Evolutionary conservation across 345 rosid genomes (phyloP), one percentile per base, ranked within the genome.

Genomic region (Eucalyptus coolabah): DNA sequence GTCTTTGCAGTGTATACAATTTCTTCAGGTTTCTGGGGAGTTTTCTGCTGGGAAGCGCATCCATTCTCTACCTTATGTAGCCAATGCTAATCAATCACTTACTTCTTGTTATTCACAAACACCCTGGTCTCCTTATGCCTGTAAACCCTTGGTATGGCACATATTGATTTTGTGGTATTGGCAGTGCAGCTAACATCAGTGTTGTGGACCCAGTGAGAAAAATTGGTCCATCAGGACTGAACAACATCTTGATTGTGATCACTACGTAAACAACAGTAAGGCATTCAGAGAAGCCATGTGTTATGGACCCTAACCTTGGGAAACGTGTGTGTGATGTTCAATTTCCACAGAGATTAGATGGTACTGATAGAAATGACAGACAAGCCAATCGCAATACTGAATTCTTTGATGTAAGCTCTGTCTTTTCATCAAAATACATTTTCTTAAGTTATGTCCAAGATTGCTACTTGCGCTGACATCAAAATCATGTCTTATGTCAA

Each of bases 341-440:
- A 67, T 97, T 97, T 92, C 99, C 99, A 17, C 99, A 96, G 92
- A 97, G 99, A 92, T 97, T 97, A 87, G 99, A 96, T 93, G 98
- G 98, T 91, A 94, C 95, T 53, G 98, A 97, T 92, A 94, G 90
- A 94, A 95, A 94, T 65, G 98, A 97, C 91, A 91, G 99, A 93
- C 96, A 97, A 88, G 98, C 99, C 89, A 97, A 97, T 89, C 95
- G 96, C 45, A 97, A 97, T 89, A 95, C 98, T 34, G 98, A 96
- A n/a, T 96, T 96, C 97, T 97, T 97, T 88, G 99, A 95, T 93
- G 98, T 97, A 92, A 94, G 98, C 90, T 87, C 44, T 63, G 19
- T 63, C 72, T 63, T 30, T 30, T 14, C 72, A 63, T 63, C 1
- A 30, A 7, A 63, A 30, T 63, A 30, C 72, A 63, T 63, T 1